phyloP scores from a whole-genome alignment of 345 rosid species.

The Populus ilicifolia region DNA sequence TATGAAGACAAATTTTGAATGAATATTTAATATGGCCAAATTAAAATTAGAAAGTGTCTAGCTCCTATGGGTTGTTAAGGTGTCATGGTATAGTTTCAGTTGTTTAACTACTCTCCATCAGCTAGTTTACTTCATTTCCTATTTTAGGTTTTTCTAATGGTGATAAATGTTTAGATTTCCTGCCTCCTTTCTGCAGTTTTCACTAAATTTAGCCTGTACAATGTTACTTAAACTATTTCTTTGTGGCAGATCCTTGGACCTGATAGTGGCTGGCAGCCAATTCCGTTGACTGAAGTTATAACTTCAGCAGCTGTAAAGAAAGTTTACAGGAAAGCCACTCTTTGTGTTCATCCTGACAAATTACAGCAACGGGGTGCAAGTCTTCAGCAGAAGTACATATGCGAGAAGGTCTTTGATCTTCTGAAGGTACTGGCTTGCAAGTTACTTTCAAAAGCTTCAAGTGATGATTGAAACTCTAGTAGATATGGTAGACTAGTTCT shows the following conservation, averaged over 20 bases:
- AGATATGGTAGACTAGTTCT: neutral
- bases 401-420: conserved; percentile 95
- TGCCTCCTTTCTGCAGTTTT: neutral
- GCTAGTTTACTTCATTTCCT: neutral
- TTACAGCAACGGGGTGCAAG: conserved; percentile 91
- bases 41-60: neutral
- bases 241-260: conserved; percentile 76
- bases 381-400: conserved; percentile 87
- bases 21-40: neutral
- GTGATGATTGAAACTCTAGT: neutral
- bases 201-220: neutral
- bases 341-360: conserved; percentile 96
- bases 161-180: neutral
- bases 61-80: neutral
- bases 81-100: neutral
- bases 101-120: neutral
- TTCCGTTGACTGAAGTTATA: conserved; percentile 91
- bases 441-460: neutral
- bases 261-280: conserved; percentile 91
- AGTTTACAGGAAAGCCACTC: conserved; percentile 98
- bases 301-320: conserved; percentile 88
- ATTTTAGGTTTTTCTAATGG: neutral
- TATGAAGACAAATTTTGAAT: neutral
- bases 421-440: conserved; percentile 49
- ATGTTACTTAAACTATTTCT: conserved; percentile 3